Evolutionary conservation across 352 stramenopile species (phyloP), one percentile per base, ranked within the genome.

Genomic region (Globisporangium splendens): DNA sequence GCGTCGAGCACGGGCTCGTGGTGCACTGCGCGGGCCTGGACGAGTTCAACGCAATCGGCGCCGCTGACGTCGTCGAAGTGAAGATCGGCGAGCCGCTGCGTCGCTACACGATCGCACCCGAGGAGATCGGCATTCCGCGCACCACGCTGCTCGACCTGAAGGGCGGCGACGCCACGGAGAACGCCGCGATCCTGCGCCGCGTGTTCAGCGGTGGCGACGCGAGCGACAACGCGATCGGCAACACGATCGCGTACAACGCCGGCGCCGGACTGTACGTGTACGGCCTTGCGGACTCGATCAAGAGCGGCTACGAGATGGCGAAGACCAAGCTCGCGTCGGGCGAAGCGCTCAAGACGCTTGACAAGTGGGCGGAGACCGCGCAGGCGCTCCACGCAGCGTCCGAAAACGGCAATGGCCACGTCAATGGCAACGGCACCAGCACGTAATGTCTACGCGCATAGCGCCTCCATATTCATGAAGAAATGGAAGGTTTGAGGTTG

Each of bases 21-120:
- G 96, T 99, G 52, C 96, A 99, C 81, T 98, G 97, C 44, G 91
- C 90, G 12, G 97, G 97, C 6, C 83, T 99, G n/a, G 97, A 99
- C 75, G 97, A 99, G 68, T 96, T 99, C 53, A 98, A 96, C 70
- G 95, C 96, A 22, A 86, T 99, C 39, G 97, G 96, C 14, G 47
- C 66, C 1, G 86, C 86, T 10, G 77, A 95, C n/a, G 68, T 95
- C 13, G 82, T 93, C 53, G 86, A 95, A 55, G 75, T 95, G 38
- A 83, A 80, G 47, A 60, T 56, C 15, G 73, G 68, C 31, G 50
- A 80, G 57, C 69, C 74, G 28, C 62, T 84, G 38, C 70, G 68
- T 8, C 70, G 70, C 18, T 90, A 79, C 63, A 50, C 74, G 33
- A 46, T 91, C 50, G 59, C 44, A 8, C 67, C 79, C 1, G 66